A percentile compares a stretch with the other conserved stretches of the same genome.
These are phyloP conservation scores for Pachysandra terminalis DNA, from an alignment of 164 flowering plant genomes.

Conservation along the genomic window DNA sequence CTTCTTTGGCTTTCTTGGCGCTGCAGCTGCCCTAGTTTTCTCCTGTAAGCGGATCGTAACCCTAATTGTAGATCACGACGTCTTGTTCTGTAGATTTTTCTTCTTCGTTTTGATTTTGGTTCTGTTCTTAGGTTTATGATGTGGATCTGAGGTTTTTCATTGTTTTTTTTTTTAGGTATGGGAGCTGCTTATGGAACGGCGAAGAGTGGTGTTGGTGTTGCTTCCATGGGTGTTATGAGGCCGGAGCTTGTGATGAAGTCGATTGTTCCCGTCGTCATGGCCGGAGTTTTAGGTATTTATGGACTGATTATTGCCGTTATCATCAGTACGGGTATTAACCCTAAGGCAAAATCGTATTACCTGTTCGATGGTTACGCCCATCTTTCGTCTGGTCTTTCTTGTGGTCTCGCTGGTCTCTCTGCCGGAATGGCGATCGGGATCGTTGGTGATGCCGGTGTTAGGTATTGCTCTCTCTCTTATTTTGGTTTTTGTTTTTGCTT, in stretches of 20 bases:
- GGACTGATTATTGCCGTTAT: conserved; percentile 84
- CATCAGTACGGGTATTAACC: conserved; percentile 88
- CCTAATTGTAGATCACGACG: not conserved
- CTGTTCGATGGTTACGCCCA: conserved; percentile 85
- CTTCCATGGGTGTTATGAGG: conserved; percentile 93
- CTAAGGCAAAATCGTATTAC: conserved; percentile 77
- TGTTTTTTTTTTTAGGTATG: conserved; percentile 51
- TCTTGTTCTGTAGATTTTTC: not conserved
- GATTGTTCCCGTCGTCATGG: conserved; percentile 91
- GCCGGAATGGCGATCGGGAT: conserved; percentile 96
- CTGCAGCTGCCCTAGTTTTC: conserved; percentile 84
- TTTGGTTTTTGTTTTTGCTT: not conserved
- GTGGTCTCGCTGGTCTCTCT: conserved; percentile 89
- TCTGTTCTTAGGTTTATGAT: conserved; percentile 2
- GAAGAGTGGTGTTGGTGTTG: conserved; percentile 90
- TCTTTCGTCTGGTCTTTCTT: conserved; percentile 77
- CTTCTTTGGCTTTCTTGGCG: conserved; percentile 85
- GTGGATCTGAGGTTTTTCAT: conserved; percentile 4
- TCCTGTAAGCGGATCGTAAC: conserved; percentile 44
- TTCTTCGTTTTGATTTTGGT: not conserved
- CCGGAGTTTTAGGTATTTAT: conserved; percentile 86
- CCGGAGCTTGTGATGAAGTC: conserved; percentile 92
- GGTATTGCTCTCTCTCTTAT: conserved; percentile 32
- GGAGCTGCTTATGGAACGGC: conserved; percentile 95
- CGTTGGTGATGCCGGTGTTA: conserved; percentile 87